Percentiles rank a stretch among this genome's conserved stretches.
These are phyloP conservation scores for Primulina huaijiensis DNA, from an alignment of 257 asterid genomes.

Conservation along the genomic window DNA sequence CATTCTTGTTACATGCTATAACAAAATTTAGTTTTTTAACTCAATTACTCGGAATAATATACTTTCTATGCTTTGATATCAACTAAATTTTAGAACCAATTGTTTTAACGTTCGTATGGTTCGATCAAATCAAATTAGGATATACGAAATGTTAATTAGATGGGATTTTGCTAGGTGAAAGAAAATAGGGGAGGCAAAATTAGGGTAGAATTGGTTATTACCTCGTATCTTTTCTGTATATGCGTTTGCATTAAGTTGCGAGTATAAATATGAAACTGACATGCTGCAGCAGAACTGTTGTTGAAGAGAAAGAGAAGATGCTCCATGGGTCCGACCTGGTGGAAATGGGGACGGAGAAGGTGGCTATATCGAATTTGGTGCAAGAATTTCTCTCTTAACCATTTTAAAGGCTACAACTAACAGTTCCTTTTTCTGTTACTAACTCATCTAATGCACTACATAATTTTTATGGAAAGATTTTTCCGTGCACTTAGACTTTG, in stretches of 20 bases:
- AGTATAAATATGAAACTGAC: conserved; percentile 19
- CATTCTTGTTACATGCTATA: too few relatives aligned
- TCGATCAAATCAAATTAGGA: background rate
- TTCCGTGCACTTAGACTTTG: background rate
- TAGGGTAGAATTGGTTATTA: background rate
- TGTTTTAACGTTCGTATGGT: background rate
- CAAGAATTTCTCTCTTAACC: conserved; percentile 39
- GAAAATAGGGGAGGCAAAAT: background rate
- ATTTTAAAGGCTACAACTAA: conserved; percentile 26
- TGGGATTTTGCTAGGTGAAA: background rate
- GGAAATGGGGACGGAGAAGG: conserved; percentile 73
- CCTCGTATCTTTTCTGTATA: background rate
- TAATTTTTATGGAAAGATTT: conserved; percentile 9
- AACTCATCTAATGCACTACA: background rate
- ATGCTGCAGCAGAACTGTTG: conserved; percentile 39
- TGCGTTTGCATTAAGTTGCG: background rate
- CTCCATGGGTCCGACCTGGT: conserved; percentile 56
- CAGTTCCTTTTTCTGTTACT: background rate
- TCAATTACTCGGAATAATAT: too few relatives aligned
- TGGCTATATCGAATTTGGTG: conserved; percentile 45
- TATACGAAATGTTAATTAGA: background rate
- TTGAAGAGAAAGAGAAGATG: conserved; percentile 42
- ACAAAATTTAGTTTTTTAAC: too few relatives aligned
- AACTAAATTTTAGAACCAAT: background rate
- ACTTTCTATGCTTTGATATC: background rate